Conservation (phyloP, 1,139 yeast species). For the Eremothecium sinecaudum region DNA sequence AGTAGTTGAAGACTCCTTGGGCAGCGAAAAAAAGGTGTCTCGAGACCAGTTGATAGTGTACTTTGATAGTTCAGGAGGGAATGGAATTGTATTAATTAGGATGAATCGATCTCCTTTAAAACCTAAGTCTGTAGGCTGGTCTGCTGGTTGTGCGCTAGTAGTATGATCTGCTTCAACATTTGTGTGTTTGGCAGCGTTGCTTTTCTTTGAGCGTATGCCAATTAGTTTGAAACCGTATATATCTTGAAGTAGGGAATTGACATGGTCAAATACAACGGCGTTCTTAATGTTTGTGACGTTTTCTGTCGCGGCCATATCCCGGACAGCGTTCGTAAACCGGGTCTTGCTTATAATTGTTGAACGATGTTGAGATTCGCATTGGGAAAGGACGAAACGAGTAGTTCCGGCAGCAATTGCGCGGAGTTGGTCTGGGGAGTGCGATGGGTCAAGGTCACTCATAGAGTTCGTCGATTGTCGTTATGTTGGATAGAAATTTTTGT, state of each 20-base stretch:
- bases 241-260: constrained; percentile 17
- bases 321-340: constrained; percentile 15
- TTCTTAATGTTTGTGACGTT: constrained; percentile 14
- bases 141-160: neutral
- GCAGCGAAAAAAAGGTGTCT: constrained; percentile 11
- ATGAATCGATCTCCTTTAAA: constrained; percentile 19
- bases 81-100: constrained; percentile 15
- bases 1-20: constrained; percentile 8
- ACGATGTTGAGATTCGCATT: constrained; percentile 12
- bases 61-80: constrained; percentile 13
- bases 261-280: constrained; percentile 10
- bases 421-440: no score
- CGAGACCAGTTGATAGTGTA: constrained; percentile 14
- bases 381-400: constrained; percentile 6
- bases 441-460: no score
- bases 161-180: constrained; percentile 1
- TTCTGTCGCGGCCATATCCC: constrained; percentile 17
- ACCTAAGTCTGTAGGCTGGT: constrained; percentile 7
- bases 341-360: constrained; percentile 18
- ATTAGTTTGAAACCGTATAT: constrained; percentile 22
- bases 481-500: no score
- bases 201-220: constrained; percentile 9
- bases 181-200: constrained; percentile 1
- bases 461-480: no score
- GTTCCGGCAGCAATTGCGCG: constrained; percentile 1